These are phyloP conservation scores for Pythium catenulatum DNA, from an alignment of 352 stramenopile genomes.

Conservation along the genomic window DNA sequence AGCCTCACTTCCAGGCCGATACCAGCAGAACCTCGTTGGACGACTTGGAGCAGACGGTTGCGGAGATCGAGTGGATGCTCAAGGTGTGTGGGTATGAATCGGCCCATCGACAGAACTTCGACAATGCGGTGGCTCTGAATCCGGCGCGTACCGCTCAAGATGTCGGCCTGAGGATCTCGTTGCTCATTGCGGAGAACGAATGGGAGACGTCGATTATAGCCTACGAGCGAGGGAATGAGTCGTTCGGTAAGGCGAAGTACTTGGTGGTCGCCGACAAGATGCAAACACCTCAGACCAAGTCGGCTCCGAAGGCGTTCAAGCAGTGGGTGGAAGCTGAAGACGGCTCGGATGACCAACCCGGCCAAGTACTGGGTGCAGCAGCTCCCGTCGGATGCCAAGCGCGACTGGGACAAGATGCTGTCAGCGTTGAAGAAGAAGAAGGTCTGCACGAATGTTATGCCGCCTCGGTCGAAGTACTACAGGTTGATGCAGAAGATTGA, in stretches of 20 bases:
- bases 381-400: not conserved
- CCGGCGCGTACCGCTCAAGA: not conserved
- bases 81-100: not conserved
- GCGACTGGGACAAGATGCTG: not conserved
- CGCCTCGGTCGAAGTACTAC: constrained; percentile 21
- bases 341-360: not conserved
- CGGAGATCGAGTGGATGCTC: not conserved
- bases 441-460: constrained; percentile 4
- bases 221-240: not conserved
- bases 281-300: not conserved
- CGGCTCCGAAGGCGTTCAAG: not conserved
- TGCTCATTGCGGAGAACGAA: constrained; percentile 9
- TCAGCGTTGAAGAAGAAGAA: constrained; percentile 26
- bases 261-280: not conserved
- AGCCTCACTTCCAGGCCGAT: not conserved
- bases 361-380: constrained; percentile 31
- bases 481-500: constrained; percentile 42
- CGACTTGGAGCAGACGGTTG: not conserved
- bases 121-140: not conserved
- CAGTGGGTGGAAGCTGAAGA: not conserved
- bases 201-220: not conserved
- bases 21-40: not conserved
- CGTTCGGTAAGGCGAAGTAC: not conserved
- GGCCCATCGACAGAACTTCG: not conserved
- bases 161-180: constrained; percentile 1